Conservation (phyloP, 495 filamentous ascomycete genomes). For the Talaromyces liani region DNA sequence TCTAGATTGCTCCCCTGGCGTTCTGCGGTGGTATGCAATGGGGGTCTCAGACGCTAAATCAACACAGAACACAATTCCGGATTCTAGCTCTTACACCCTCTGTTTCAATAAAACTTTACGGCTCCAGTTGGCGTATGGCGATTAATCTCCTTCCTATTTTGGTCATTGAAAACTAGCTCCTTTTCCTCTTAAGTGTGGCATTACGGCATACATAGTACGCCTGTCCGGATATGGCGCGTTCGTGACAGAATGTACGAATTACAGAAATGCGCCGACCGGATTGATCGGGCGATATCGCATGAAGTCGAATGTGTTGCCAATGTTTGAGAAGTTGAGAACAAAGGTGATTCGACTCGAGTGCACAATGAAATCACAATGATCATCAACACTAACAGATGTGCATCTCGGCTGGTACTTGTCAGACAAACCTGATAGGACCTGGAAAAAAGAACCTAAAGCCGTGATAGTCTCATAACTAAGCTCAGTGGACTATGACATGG, state of each 20-base stretch:
- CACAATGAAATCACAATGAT: neutral
- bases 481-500: neutral
- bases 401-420: neutral
- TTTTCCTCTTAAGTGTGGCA: neutral
- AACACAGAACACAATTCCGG: no score
- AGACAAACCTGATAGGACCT: neutral
- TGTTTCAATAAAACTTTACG: neutral
- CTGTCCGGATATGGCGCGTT: neutral
- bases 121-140: neutral
- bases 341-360: neutral
- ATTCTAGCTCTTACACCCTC: neutral
- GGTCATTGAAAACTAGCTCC: neutral
- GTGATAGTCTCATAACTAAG: neutral
- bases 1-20: neutral
- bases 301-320: neutral
- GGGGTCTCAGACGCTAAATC: neutral
- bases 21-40: neutral
- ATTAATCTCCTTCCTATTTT: neutral
- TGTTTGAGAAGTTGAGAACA: neutral
- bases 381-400: neutral
- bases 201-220: no score
- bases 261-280: neutral
- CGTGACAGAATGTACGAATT: neutral
- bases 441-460: neutral
- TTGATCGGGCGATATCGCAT: neutral